Evolutionary conservation across 2,329 filamentous ascomycete species (phyloP), one percentile per base, ranked within the genome.

Genomic region (Cordyceps pruinosa): DNA sequence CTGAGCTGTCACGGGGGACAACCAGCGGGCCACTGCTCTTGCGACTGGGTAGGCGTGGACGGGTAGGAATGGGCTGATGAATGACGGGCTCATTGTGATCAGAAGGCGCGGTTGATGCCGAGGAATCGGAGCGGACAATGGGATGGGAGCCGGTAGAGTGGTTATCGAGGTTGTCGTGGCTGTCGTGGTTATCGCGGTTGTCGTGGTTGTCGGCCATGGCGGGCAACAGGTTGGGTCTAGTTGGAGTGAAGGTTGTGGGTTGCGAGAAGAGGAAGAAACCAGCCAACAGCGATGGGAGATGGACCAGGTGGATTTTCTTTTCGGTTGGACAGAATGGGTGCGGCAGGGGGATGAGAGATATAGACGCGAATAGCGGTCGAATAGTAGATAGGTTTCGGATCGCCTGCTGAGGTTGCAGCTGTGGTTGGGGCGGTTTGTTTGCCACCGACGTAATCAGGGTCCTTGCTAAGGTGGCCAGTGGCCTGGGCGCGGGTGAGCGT

Each of bases 11-110:
- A 63, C 89, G 83, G 35, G 88, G 87, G 39, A 95, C 87, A 61
- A 92, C 88, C 62, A 94, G 87, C 48, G 90, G 90, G 58, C 88
- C 88, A 69, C 88, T 93, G 64, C 86, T 89, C 72, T 90, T 90
- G 49, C 89, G 82, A 64, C 83, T 88, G 19, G 83, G 83, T 59
- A 93, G 75, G 57, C 82, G 81, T 28, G 89, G 89, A 35, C 89
- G 83, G 17, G 72, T 72, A 2, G 81, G 79, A 9, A 79, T 69
- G 30, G 81, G 80, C 25, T 77, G 75, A 59, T 80, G 76, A 28
- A 82, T 77, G 26, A 70, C 63, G 46, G 68, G 64, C 21, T 73
- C 71, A 56, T 69, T 67, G 61, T 67, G 65, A n/a, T 73, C 69
- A n/a, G 68, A 70, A 4, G 67, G 63, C 6, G 66, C 64, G 2